Evolutionary conservation across 2,329 filamentous ascomycete genomes (phyloP), one percentile per base, ranked within the genome.

Genomic region (Leptographium galeiforme): DNA sequence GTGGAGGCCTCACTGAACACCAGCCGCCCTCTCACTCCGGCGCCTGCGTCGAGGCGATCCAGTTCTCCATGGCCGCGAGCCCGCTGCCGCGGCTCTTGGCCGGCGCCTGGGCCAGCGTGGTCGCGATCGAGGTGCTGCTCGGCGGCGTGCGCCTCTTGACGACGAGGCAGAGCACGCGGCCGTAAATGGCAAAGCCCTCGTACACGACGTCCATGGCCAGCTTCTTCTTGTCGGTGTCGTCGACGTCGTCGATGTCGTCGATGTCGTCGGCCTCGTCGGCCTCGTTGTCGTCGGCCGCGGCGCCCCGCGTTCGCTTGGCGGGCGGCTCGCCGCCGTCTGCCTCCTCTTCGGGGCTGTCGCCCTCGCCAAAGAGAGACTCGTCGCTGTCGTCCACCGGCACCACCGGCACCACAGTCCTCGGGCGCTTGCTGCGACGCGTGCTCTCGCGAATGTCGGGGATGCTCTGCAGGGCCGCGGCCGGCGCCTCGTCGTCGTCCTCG

Each of bases 141-240:
- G 64, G 57, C 52, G 63, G 67, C 54, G 62, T 84, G 57, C 85
- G 82, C 65, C 85, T 87, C 67, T 82, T 84, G 63, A 98, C 84
- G 10, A 98, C 85, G 55, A 98, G 75, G 67, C 90, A 97, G 32
- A 98, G 73, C 48, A 95, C 89, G 60, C 89, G 85, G 12, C 93
- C 89, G 69, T 95, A 95, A 63, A 98, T 96, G 61, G 85, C 87
- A 69, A 97, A 97, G 10, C 93, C 91, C 63, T 97, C 89, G 68
- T 97, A 98, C 14, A 82, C 84, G 32, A 91, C 93, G 57, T 85
- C 84, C 72, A 96, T 79, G 19, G 78, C 80, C 61, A 95, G 71
- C 67, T 96, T 97, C 73, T 98, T 96, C 70, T 96, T 94, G 63
- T 95, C 82, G 11, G 5, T 36, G 16, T 12, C 18, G 16, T 38